Conservation (phyloP, 2,329 filamentous ascomycete genomes). For the Ophiostoma perfectum region DNA sequence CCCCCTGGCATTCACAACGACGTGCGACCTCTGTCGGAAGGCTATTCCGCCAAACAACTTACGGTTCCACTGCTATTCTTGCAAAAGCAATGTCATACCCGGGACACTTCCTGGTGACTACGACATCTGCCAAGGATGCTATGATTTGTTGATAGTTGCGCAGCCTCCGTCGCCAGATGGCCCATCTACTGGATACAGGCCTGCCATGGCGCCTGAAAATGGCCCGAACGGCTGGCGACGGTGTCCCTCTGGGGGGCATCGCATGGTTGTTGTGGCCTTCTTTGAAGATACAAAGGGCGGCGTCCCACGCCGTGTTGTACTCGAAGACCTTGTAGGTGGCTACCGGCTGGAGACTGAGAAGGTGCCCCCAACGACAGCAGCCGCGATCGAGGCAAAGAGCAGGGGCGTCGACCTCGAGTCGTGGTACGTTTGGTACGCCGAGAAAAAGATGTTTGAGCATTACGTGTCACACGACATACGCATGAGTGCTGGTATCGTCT, state of each 20-base stretch:
- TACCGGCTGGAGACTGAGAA: conserved; percentile 59
- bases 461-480: conserved; percentile 50
- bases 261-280: conserved; percentile 78
- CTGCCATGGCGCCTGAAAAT: conserved; percentile 64
- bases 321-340: conserved; percentile 73
- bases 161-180: conserved; percentile 12
- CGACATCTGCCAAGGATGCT: conserved; percentile 77
- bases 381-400: conserved; percentile 14
- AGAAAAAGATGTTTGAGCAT: conserved; percentile 39
- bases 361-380: conserved; percentile 30
- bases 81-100: conserved; percentile 49
- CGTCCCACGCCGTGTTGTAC: conserved; percentile 62
- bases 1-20: conserved; percentile 64
- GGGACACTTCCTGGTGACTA: conserved; percentile 65
- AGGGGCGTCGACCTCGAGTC: conserved; percentile 15
- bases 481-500: conserved; percentile 29
- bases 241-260: conserved; percentile 66
- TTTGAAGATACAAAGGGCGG: conserved; percentile 51
- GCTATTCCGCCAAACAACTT: conserved; percentile 63
- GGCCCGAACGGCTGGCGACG: conserved; percentile 77
- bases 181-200: conserved; percentile 30
- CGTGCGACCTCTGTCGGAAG: conserved; percentile 72
- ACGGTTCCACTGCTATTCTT: conserved; percentile 75
- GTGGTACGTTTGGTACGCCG: conserved; percentile 32
- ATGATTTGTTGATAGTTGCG: conserved; percentile 46